Evolutionary conservation across 2,329 filamentous ascomycete genomes (phyloP).

Genomic region (Trichoderma sp.): DNA sequence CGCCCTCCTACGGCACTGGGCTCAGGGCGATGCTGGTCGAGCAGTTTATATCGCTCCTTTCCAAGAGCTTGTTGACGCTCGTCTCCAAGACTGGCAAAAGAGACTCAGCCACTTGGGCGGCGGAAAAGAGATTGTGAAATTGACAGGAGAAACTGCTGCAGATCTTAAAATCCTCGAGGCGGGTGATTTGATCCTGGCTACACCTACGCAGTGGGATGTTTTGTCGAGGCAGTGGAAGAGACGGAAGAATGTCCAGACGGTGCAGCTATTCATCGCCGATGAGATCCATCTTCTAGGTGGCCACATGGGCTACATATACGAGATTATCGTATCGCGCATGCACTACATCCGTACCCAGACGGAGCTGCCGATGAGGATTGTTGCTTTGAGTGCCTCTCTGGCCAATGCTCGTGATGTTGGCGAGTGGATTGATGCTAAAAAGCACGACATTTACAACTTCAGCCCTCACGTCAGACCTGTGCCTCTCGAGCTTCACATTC

Average conservation of each 20-base stretch:
- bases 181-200: slow-evolving; percentile 88
- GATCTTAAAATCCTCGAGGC: slow-evolving; percentile 87
- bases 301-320: slow-evolving; percentile 84
- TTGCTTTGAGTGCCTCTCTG: slow-evolving; percentile 88
- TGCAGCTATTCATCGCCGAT: slow-evolving; percentile 91
- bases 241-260: slow-evolving; percentile 89
- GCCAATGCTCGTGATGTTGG: slow-evolving; percentile 92
- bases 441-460: slow-evolving; percentile 99
- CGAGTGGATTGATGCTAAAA: slow-evolving; percentile 97
- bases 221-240: slow-evolving; percentile 95
- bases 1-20: slow-evolving; percentile 86
- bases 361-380: slow-evolving; percentile 79
- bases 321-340: slow-evolving; percentile 97
- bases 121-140: slow-evolving; percentile 87
- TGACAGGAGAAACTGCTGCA: slow-evolving; percentile 88
- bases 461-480: slow-evolving; percentile 87
- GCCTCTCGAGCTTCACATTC: slow-evolving; percentile 89
- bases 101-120: slow-evolving; percentile 71
- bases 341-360: slow-evolving; percentile 91
- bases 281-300: slow-evolving; percentile 93
- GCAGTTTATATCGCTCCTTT: slow-evolving; percentile 94
- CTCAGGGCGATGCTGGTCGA: slow-evolving; percentile 57
- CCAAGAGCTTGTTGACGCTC: slow-evolving; percentile 85
- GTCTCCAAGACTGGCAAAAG: slow-evolving; percentile 81
- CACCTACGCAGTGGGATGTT: slow-evolving; percentile 93